Evolutionary conservation across 371 early-diverging fungal genomes (phyloP), one percentile per base, ranked within the genome.

Genomic region (Chytridium lagenaria): DNA sequence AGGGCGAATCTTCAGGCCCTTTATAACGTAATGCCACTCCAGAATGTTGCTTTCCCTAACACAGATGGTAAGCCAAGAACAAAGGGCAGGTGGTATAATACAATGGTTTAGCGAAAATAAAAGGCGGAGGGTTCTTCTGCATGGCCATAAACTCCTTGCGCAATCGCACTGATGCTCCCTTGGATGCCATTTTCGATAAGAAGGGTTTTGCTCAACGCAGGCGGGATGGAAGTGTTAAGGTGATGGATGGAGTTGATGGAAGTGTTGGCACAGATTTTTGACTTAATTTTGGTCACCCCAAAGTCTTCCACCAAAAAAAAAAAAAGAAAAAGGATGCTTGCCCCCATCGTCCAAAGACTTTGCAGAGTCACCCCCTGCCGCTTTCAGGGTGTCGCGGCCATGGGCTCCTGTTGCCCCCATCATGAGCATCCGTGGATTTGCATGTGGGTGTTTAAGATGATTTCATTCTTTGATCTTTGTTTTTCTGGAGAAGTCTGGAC

Each of bases 31-130:
- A 84, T 98, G 97, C 93, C 55, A 52, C 23, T 52, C 55, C 12
- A 52, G 26, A 52, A 52, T 52, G 55, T 52, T 52, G 55, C 55
- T 52, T 26, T 52, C 55, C 55, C 55, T 52, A 19, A 44, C 19
- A n/a, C 55, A 52, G 55, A 52, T 52, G 55, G 19, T 52, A 15
- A 52, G 55, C 26, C 12, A 52, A n/a, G 5, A 5, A n/a, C n/a
- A n/a, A n/a, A n/a, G n/a, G n/a, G n/a, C n/a, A n/a, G n/a, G 84
- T 98, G 92, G 97, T 98, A 98, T 83, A 44, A 44, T 97, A 98
- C 37, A 94, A 82, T 22, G 99, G 99, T 78, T 92, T 93, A 7
- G 99, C 95, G 61, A 88, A 84, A 72, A 94, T 93, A 75, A 80
- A 83, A 33, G 81, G 83, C 0, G 81, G 75, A 12, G 87, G 83